A percentile compares a stretch with the other conserved stretches of the same genome.
Conservation (phyloP, 768 basidiomycete genomes). For the Kwoniella sp. region DNA sequence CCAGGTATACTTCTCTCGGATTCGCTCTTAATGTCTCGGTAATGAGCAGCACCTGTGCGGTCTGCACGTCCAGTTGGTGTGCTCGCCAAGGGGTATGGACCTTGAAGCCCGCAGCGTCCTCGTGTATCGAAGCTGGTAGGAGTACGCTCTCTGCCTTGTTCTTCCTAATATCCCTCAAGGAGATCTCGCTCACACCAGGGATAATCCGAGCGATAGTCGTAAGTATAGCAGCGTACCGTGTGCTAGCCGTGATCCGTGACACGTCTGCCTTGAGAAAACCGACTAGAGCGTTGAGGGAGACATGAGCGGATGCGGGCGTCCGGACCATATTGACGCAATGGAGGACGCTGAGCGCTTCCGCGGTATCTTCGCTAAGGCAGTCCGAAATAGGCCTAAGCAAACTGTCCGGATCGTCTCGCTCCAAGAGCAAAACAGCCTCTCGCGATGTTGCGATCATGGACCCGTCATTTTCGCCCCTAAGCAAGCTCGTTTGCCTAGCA, state of each 20-base stretch:
- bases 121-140: conserved; percentile 41
- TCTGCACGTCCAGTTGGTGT: conserved; percentile 24
- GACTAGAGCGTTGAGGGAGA: conserved; percentile 27
- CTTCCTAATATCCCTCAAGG: conserved; percentile 35
- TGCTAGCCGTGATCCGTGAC: conserved; percentile 12
- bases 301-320: conserved; percentile 35
- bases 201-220: conserved; percentile 22
- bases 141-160: conserved; percentile 38
- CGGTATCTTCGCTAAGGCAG: conserved; percentile 15
- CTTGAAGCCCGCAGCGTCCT: conserved; percentile 41
- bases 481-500: conserved; percentile 22
- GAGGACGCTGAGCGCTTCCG: conserved; percentile 17
- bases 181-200: conserved; percentile 22
- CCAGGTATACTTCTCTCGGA: conserved; percentile 34
- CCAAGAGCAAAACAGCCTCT: conserved; percentile 23
- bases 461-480: conserved; percentile 9
- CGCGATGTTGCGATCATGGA: conserved; percentile 8
- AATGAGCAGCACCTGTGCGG: conserved; percentile 34
- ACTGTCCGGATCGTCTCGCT: conserved; percentile 28
- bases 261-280: conserved; percentile 29
- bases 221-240: conserved; percentile 16
- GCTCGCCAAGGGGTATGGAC: conserved; percentile 37
- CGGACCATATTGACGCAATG: conserved; percentile 8
- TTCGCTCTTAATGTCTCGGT: conserved; percentile 24
- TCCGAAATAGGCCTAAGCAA: conserved; percentile 29